Evolutionary conservation across 2,329 filamentous ascomycete genomes (phyloP).

Genomic region (Fusarium duplospermum): DNA sequence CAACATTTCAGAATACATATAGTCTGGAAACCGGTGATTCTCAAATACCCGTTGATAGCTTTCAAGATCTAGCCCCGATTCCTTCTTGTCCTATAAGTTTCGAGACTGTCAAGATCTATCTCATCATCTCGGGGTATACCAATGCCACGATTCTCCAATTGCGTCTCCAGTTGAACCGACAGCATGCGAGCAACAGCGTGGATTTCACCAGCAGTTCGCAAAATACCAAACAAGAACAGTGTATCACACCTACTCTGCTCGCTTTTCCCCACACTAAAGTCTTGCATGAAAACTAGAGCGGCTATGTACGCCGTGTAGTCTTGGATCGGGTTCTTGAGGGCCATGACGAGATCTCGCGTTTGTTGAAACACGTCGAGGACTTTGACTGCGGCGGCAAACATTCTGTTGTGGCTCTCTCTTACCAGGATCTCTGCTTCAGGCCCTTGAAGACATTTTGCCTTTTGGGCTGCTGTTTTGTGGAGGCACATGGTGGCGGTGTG

Average conservation of each 20-base stretch:
- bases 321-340: neutral
- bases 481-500: neutral
- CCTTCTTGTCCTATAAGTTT: neutral
- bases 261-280: neutral
- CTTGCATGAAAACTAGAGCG: neutral
- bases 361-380: neutral
- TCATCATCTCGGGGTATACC: neutral
- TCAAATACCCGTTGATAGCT: neutral
- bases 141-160: neutral
- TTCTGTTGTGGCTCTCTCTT: neutral
- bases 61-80: neutral
- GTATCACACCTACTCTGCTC: neutral
- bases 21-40: neutral
- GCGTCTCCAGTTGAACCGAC: neutral
- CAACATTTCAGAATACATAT: neutral
- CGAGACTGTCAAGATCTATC: neutral
- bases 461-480: neutral
- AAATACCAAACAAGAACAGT: neutral
- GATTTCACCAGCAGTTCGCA: neutral
- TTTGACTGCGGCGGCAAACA: neutral
- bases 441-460: neutral
- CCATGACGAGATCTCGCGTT: neutral
- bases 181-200: neutral
- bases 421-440: neutral
- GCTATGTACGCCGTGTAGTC: neutral